Percentiles rank a stretch among this genome's conserved stretches.
phyloP scores from a whole-genome alignment of 2,329 filamentous ascomycete genomes.

The Aspergillus sp. region DNA sequence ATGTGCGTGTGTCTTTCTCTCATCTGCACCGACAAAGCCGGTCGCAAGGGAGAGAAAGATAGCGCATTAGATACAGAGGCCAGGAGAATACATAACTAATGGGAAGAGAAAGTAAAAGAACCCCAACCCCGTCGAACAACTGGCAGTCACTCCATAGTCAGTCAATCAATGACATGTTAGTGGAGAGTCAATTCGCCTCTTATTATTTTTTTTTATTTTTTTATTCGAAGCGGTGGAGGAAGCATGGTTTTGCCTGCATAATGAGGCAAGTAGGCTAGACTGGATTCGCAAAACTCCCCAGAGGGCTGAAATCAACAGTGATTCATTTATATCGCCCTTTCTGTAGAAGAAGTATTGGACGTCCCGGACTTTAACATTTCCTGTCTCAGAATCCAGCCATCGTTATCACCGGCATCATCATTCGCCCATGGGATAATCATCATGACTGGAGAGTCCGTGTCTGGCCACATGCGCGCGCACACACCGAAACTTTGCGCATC shows the following conservation, averaged over 20 bases:
- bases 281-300: too few relatives aligned
- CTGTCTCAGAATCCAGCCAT: background rate
- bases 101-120: background rate
- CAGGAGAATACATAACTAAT: background rate
- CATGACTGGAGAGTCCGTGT: background rate
- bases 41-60: background rate
- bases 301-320: too few relatives aligned
- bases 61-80: background rate
- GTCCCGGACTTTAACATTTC: background rate
- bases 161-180: background rate
- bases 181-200: too few relatives aligned
- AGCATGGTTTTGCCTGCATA: too few relatives aligned
- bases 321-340: too few relatives aligned
- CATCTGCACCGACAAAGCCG: background rate
- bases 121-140: background rate
- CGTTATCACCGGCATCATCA: background rate
- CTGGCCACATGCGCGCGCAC: conserved; percentile 1
- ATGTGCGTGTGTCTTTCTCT: background rate
- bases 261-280: too few relatives aligned
- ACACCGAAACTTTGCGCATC: conserved; percentile 17
- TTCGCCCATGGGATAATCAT: background rate
- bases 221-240: too few relatives aligned
- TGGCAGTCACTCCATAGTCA: background rate
- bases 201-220: too few relatives aligned
- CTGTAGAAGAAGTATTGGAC: too few relatives aligned